Evolutionary conservation across 108 stramenopile genomes (phyloP).

Genomic region (Conticribra weissflogii): DNA sequence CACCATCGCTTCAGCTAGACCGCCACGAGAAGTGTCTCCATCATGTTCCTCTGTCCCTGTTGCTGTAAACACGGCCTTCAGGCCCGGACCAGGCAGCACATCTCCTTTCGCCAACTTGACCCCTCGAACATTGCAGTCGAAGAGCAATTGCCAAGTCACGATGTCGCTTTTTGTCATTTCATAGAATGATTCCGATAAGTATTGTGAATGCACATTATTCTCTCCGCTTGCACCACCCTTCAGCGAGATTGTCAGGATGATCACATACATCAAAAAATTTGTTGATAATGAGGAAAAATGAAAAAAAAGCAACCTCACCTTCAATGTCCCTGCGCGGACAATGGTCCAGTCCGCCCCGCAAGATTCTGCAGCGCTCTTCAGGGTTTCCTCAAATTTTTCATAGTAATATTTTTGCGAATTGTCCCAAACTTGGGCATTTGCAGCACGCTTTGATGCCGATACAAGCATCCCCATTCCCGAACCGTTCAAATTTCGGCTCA

Average conservation of each 20-base stretch:
- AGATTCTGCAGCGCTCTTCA: slow-evolving; percentile 15
- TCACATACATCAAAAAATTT: too few species aligned
- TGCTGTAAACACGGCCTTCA: slow-evolving; percentile 47
- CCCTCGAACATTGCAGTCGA: slow-evolving; percentile 45
- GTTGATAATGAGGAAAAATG: too few species aligned
- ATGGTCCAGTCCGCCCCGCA: slow-evolving; percentile 51
- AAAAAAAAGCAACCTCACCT: background rate
- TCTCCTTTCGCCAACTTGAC: slow-evolving; percentile 42
- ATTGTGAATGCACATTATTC: slow-evolving; percentile 12
- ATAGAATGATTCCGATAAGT: slow-evolving; percentile 20
- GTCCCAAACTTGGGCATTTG: slow-evolving; percentile 42
- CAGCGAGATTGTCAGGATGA: too few species aligned
- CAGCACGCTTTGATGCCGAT: slow-evolving; percentile 21
- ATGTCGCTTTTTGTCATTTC: slow-evolving; percentile 46
- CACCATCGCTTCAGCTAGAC: slow-evolving; percentile 41
- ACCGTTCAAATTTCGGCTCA: slow-evolving; percentile 45
- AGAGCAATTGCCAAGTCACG: slow-evolving; percentile 48
- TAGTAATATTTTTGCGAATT: slow-evolving; percentile 8
- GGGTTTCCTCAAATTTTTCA: slow-evolving; percentile 16
- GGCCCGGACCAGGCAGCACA: slow-evolving; percentile 33
- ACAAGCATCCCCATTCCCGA: slow-evolving; percentile 35
- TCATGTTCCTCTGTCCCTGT: slow-evolving; percentile 19
- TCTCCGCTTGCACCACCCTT: slow-evolving; percentile 48
- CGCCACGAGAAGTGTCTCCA: slow-evolving; percentile 39
- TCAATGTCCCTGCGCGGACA: slow-evolving; percentile 48